A percentile compares a stretch with the other conserved stretches of the same genome.
Conservation (phyloP, 2,329 filamentous ascomycete species). For the Colletotrichum plurivorum region DNA sequence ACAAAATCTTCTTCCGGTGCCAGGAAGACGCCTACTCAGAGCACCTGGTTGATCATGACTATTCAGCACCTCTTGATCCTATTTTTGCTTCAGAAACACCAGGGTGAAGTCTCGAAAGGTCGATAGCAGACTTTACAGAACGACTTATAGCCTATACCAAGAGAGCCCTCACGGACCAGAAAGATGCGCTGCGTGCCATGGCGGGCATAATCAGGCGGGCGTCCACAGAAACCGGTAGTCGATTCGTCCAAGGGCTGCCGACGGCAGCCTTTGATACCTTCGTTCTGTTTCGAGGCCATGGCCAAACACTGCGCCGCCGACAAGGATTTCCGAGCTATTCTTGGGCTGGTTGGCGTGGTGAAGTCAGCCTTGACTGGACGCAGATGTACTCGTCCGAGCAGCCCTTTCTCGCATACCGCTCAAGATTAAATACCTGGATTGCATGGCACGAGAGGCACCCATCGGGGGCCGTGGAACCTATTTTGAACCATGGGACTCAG, state of each 20-base stretch:
- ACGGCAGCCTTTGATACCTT: not conserved
- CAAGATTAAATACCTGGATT: not conserved
- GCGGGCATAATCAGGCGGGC: not conserved
- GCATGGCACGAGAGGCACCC: not conserved
- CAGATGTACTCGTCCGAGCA: too few relatives aligned
- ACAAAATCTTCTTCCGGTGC: not conserved
- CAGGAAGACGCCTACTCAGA: not conserved
- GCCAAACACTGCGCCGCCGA: not conserved
- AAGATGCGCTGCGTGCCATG: not conserved
- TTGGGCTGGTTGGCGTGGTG: not conserved
- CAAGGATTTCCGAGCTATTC: slow-evolving; percentile 3
- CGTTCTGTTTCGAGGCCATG: not conserved
- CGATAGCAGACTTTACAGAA: not conserved
- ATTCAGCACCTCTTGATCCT: too few relatives aligned
- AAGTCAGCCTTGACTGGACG: not conserved
- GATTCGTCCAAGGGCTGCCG: not conserved
- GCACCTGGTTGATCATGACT: not conserved
- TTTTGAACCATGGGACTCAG: not conserved
- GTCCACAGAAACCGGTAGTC: not conserved
- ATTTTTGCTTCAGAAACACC: not conserved
- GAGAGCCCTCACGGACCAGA: not conserved
- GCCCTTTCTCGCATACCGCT: not conserved
- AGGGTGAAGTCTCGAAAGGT: accelerated
- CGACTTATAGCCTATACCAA: not conserved
- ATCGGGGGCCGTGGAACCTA: not conserved